Evolutionary conservation across 1,284 basidiomycete genomes (phyloP), one percentile per base, ranked within the genome.

Genomic region (Apiotrichum porosum): DNA sequence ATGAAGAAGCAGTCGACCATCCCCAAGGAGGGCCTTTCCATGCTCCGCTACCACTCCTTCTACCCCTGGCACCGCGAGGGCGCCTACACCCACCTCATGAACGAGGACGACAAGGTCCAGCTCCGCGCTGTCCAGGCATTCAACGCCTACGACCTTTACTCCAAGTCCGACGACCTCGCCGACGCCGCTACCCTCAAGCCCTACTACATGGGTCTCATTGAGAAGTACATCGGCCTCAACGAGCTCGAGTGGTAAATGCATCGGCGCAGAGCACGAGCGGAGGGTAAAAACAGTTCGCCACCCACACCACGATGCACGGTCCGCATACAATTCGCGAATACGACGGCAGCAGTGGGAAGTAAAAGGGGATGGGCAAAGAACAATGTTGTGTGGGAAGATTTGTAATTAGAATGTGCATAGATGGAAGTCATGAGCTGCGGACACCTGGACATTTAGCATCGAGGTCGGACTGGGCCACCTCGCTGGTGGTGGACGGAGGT

Each of bases 1-100:
- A 50, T 51, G 47, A 58, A 58, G 45, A 34, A 45, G 26, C 57
- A 60, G 42, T 67, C 65, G 6, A 55, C 49, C 15, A 81, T 94
- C 0, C 90, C 90, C 1, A 79, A 81, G 45, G 88, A 88, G 61
- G 90, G 80, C 0, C 78, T 94, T 31, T 83, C 85, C 22, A 94
- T 94, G 90, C 89, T 94, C 65, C 83, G 90, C 22, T 93, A 88
- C 72, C 90, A 94, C 76, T 88, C 85, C 60, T 93, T 93, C 78
- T 93, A 93, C 76, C 89, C 90, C n/a, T 92, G 88, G 88, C 88
- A 90, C 70, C 80, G 86, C 42, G 88, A 89, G 66, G 80, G 80
- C 51, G 89, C 88, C 0, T 93, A 92, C 75, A 66, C 72, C 24
- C 83, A 91, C 66, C 80, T 93, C 41, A 84, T 81, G 60, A 83